A percentile compares a stretch with the other conserved stretches of the same genome.
Conservation (phyloP, 257 asterid genomes). For the Nicotiana otophora region DNA sequence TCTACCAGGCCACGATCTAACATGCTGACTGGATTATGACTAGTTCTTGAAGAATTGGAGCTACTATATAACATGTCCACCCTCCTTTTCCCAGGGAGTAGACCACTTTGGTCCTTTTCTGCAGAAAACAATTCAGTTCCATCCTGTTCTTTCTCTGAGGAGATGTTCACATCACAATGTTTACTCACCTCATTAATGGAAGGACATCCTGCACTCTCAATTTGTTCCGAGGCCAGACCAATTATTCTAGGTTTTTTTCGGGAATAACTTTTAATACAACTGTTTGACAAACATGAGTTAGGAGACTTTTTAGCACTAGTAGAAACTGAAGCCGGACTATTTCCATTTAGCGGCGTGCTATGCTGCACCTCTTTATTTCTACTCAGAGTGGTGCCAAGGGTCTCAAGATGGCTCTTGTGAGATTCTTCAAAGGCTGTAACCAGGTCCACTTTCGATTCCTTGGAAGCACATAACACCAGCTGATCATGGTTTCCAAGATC, state of each 20-base stretch:
- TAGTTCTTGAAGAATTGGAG: constrained; percentile 30
- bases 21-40: constrained; percentile 17
- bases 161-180: constrained; percentile 23
- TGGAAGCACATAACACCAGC: constrained; percentile 26
- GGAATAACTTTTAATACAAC: constrained; percentile 23
- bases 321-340: constrained; percentile 30
- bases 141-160: constrained; percentile 21
- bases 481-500: constrained; percentile 24
- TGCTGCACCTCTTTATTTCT: constrained; percentile 26
- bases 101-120: constrained; percentile 28
- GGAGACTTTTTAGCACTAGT: constrained; percentile 37
- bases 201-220: constrained; percentile 27
- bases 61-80: constrained; percentile 22
- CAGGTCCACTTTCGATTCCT: constrained; percentile 19
- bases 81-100: constrained; percentile 39
- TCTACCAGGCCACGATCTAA: constrained; percentile 18
- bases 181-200: constrained; percentile 15
- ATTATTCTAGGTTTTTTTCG: constrained; percentile 29
- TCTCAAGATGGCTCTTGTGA: constrained; percentile 21
- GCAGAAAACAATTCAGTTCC: constrained; percentile 17
- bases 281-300: constrained; percentile 26
- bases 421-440: constrained; percentile 21
- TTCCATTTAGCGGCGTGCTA: constrained; percentile 23
- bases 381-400: constrained; percentile 21
- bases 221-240: constrained; percentile 31